phyloP scores from a whole-genome alignment of 495 filamentous ascomycete species.

The Tuber melanosporum region DNA sequence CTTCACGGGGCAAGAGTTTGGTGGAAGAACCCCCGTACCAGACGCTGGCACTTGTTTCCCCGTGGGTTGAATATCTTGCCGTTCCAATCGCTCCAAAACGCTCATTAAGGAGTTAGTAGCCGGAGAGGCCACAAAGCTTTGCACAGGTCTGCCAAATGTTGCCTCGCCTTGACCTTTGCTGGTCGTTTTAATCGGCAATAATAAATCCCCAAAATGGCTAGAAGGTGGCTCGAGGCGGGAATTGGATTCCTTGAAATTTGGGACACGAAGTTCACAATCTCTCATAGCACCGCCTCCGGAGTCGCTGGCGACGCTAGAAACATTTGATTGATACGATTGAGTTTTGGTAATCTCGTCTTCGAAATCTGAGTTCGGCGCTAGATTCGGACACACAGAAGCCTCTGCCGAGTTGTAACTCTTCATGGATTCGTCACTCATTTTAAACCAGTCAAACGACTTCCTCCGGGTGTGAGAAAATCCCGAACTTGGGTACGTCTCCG shows the following conservation, averaged over 20 bases:
- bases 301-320: not conserved
- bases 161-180: conserved; percentile 12
- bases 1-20: not conserved
- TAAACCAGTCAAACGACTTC: not conserved
- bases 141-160: conserved; percentile 9
- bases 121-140: conserved; percentile 16
- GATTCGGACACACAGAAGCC: not conserved
- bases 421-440: not conserved
- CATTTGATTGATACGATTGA: not conserved
- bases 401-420: not conserved
- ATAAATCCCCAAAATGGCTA: not conserved
- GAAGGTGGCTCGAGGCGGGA: not conserved
- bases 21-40: not conserved
- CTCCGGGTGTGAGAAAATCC: not conserved
- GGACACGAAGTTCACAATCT: not conserved
- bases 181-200: conserved; percentile 7
- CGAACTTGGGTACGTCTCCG: not conserved
- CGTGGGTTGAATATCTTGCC: not conserved
- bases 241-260: not conserved
- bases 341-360: not conserved
- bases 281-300: not conserved
- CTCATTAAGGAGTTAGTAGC: not conserved
- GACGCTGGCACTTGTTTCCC: not conserved
- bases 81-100: not conserved
- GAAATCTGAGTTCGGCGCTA: not conserved